These are phyloP conservation scores for Umbellularia californica DNA, from an alignment of 164 flowering plant species.

Conservation along the genomic window DNA sequence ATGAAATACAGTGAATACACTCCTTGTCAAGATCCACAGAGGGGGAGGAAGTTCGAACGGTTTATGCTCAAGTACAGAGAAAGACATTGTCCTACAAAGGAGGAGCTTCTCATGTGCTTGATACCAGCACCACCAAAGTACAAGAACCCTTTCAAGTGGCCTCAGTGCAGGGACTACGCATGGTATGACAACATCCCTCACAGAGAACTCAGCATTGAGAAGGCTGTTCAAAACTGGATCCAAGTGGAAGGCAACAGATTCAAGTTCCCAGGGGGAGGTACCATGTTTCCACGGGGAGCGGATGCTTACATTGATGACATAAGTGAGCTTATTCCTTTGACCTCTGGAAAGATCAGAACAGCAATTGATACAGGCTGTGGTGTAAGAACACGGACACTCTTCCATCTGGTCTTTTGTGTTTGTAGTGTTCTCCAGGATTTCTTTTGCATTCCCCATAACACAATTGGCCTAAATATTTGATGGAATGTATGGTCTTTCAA, in stretches of 20 bases:
- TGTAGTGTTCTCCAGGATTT: not conserved
- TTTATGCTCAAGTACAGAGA: slow-evolving; percentile 78
- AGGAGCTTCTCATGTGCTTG: slow-evolving; percentile 58
- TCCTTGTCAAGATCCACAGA: slow-evolving; percentile 66
- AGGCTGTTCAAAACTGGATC: slow-evolving; percentile 96
- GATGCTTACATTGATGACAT: slow-evolving; percentile 95
- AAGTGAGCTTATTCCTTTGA: slow-evolving; percentile 64
- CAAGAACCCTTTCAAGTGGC: slow-evolving; percentile 95
- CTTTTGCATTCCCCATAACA: not conserved
- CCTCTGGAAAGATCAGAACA: slow-evolving; percentile 72
- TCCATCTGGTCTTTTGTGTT: not conserved
- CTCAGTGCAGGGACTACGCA: slow-evolving; percentile 90
- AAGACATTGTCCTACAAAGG: slow-evolving; percentile 79
- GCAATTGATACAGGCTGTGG: slow-evolving; percentile 98
- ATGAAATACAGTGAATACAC: slow-evolving; percentile 77
- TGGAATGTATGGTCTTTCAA: not conserved
- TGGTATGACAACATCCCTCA: slow-evolving; percentile 98
- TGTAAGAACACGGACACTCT: slow-evolving; percentile 35
- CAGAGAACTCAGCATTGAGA: slow-evolving; percentile 89
- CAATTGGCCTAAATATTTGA: not conserved
- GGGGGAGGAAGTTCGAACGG: slow-evolving; percentile 64
- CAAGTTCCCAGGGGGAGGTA: slow-evolving; percentile 93
- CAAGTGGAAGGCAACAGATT: slow-evolving; percentile 94
- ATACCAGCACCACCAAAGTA: slow-evolving; percentile 92
- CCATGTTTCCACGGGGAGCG: slow-evolving; percentile 98